phyloP scores from a whole-genome alignment of 129 eudicot species.

The Pittosporum tobira region DNA sequence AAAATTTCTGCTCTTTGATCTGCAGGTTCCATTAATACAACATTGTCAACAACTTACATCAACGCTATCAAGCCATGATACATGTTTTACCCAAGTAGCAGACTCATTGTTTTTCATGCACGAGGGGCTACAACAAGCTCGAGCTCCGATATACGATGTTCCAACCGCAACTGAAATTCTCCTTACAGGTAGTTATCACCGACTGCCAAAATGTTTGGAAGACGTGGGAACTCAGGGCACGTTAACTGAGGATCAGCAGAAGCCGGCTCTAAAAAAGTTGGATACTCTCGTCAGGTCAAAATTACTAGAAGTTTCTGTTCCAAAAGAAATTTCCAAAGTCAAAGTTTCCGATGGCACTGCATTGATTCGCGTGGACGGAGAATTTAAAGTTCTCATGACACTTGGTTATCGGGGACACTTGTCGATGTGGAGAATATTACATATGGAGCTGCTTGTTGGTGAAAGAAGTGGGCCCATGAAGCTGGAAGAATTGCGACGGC shows the following conservation, averaged over 20 bases:
- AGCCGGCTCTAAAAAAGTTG: conserved; percentile 74
- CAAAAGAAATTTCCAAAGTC: conserved; percentile 77
- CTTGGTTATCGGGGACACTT: conserved; percentile 97
- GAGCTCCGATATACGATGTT: conserved; percentile 99
- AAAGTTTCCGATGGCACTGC: conserved; percentile 85
- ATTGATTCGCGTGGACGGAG: conserved; percentile 76
- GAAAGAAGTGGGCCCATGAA: conserved; percentile 85
- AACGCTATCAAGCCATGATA: conserved; percentile 89
- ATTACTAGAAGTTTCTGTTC: conserved; percentile 72
- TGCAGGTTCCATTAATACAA: conserved; percentile 94
- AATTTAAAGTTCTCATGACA: conserved; percentile 87
- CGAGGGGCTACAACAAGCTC: conserved; percentile 96
- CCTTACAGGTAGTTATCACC: conserved; percentile 81
- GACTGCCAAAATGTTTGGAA: conserved; percentile 89
- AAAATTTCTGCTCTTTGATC: conserved; percentile 17
- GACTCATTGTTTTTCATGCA: conserved; percentile 98
- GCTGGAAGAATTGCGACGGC: conserved; percentile 74
- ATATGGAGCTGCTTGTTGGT: conserved; percentile 95
- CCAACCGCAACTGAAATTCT: conserved; percentile 92
- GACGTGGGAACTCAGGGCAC: conserved; percentile 76
- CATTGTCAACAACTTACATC: conserved; percentile 91
- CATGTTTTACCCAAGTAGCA: conserved; percentile 96
- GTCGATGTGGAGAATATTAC: conserved; percentile 92
- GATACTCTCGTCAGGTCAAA: conserved; percentile 81
- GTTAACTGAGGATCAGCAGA: conserved; percentile 64